Evolutionary conservation across 805 yeast species (phyloP).

Genomic region (Saturnispora kantuleensis): DNA sequence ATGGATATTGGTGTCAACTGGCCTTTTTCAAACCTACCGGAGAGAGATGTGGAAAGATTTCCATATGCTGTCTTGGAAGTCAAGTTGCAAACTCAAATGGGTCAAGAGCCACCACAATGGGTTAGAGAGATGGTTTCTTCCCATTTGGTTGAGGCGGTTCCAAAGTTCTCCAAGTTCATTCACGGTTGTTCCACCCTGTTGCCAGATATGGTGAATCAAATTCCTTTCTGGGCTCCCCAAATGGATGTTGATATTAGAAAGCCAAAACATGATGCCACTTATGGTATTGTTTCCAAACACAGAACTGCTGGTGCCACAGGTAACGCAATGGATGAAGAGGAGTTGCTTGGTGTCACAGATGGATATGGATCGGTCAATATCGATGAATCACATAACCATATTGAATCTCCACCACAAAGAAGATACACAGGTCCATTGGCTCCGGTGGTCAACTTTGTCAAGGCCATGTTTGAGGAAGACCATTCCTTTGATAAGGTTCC

Average conservation of each 20-base stretch:
- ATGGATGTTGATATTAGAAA: slow-evolving; percentile 93
- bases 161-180: slow-evolving; percentile 93
- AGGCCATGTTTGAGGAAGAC: slow-evolving; percentile 24
- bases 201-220: slow-evolving; percentile 70
- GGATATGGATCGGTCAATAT: slow-evolving; percentile 25
- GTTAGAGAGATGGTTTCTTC: slow-evolving; percentile 84
- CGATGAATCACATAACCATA: slow-evolving; percentile 21
- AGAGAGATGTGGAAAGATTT: slow-evolving; percentile 79
- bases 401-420: slow-evolving; percentile 17
- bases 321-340: slow-evolving; percentile 60
- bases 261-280: slow-evolving; percentile 53
- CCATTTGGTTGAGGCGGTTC: slow-evolving; percentile 95
- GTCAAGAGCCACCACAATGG: slow-evolving; percentile 99
- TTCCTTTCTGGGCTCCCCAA: slow-evolving; percentile 97
- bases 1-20: slow-evolving; percentile 97
- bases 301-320: slow-evolving; percentile 31
- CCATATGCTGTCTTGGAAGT: slow-evolving; percentile 98
- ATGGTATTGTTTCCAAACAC: slow-evolving; percentile 50
- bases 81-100: slow-evolving; percentile 92
- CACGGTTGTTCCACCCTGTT: slow-evolving; percentile 93
- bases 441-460: slow-evolving; percentile 13
- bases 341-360: slow-evolving; percentile 28
- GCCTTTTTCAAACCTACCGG: slow-evolving; percentile 84
- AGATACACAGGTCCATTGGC: slow-evolving; percentile 12
- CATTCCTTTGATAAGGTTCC: slow-evolving; percentile 48